Evolutionary conservation across 257 asterid species (phyloP).

Genomic region (Plantago ovata): DNA sequence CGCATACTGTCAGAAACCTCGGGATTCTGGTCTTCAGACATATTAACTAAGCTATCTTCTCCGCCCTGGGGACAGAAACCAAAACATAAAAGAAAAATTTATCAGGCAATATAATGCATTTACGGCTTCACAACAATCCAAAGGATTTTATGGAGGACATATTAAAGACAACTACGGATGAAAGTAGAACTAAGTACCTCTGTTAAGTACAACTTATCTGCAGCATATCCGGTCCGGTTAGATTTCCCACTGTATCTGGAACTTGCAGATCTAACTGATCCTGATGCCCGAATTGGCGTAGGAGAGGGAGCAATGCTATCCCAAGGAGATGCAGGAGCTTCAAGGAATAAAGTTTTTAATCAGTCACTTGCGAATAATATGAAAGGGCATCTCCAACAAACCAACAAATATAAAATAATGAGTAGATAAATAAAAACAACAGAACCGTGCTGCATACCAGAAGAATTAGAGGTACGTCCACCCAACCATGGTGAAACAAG

Average conservation of each 20-base stretch:
- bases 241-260: constrained; percentile 64
- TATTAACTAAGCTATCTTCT: constrained; percentile 34
- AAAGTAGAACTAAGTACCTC: constrained; percentile 48
- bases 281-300: constrained; percentile 90
- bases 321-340: constrained; percentile 79
- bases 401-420: constrained; percentile 22
- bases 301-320: constrained; percentile 90
- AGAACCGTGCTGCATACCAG: constrained; percentile 32
- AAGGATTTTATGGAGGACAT: constrained; percentile 1
- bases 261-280: constrained; percentile 63
- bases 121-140: not conserved
- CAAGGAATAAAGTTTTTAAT: constrained; percentile 22
- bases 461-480: constrained; percentile 64
- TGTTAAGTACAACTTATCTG: constrained; percentile 27
- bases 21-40: constrained; percentile 41
- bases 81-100: constrained; percentile 9
- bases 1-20: constrained; percentile 86
- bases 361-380: constrained; percentile 2
- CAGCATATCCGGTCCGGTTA: constrained; percentile 29
- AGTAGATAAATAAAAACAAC: constrained; percentile 15
- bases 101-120: constrained; percentile 17
- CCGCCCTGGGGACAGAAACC: constrained; percentile 46
- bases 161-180: not conserved
- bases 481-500: constrained; percentile 96
- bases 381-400: constrained; percentile 1